Evolutionary conservation across 495 filamentous ascomycete species (phyloP).

Genomic region (Hyaloscypha hepaticicola): DNA sequence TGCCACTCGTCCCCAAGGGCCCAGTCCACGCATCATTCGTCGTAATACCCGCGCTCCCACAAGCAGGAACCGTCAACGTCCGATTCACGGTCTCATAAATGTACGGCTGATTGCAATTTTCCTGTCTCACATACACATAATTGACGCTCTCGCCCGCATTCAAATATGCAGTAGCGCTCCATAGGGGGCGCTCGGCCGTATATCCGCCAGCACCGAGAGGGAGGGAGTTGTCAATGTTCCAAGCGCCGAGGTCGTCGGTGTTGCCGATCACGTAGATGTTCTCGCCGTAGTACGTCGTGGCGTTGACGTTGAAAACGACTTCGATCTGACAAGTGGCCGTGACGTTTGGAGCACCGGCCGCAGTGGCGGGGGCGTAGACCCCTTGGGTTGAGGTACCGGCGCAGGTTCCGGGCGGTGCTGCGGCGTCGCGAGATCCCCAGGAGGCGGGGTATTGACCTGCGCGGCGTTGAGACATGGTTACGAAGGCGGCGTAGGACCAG

Average conservation of each 20-base stretch:
- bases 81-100: conserved; percentile 40
- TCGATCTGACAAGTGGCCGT: conserved; percentile 39
- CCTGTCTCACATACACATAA: conserved; percentile 41
- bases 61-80: conserved; percentile 37
- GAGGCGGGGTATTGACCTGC: conserved; percentile 32
- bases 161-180: conserved; percentile 34
- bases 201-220: conserved; percentile 32
- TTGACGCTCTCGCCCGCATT: conserved; percentile 33
- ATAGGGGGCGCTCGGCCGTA: conserved; percentile 34
- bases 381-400: conserved; percentile 42
- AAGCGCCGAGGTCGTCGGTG: conserved; percentile 33
- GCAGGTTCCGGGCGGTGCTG: conserved; percentile 30
- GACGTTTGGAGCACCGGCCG: conserved; percentile 41
- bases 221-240: conserved; percentile 27
- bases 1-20: conserved; percentile 24
- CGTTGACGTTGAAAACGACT: conserved; percentile 41
- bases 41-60: conserved; percentile 31
- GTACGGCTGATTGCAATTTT: conserved; percentile 40
- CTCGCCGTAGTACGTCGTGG: conserved; percentile 50
- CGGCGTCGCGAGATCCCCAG: conserved; percentile 30
- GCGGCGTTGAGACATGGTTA: conserved; percentile 36
- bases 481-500: conserved; percentile 53
- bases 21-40: conserved; percentile 41
- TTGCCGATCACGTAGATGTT: conserved; percentile 45
- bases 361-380: conserved; percentile 37